A percentile compares a stretch with the other conserved stretches of the same genome.
Conservation (phyloP, 208 protist genomes). For the Leishmania tarentolae region DNA sequence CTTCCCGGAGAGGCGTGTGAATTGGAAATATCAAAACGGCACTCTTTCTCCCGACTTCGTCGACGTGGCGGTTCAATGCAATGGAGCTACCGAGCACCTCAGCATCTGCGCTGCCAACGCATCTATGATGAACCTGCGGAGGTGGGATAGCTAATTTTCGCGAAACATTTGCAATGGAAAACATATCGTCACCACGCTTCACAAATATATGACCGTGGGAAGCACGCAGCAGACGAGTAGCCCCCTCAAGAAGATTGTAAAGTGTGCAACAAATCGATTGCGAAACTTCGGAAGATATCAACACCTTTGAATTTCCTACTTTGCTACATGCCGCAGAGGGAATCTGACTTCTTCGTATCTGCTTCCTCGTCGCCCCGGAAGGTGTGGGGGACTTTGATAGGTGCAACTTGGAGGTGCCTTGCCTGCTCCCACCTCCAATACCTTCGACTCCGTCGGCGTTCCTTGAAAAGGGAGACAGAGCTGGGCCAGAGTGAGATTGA, state of each 20-base stretch:
- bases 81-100: conserved; percentile 87
- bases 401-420: not conserved
- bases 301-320: conserved; percentile 8
- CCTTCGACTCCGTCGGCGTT: not conserved
- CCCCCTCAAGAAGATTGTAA: conserved; percentile 83
- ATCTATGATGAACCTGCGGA: conserved; percentile 66
- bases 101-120: conserved; percentile 67
- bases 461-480: not conserved
- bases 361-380: too few species aligned
- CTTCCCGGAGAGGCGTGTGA: conserved; percentile 27
- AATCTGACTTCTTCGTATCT: not conserved
- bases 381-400: not conserved
- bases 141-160: conserved; percentile 76
- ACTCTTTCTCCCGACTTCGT: conserved; percentile 36
- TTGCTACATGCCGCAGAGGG: not conserved
- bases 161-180: conserved; percentile 82
- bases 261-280: conserved; percentile 56
- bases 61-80: conserved; percentile 69
- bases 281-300: conserved; percentile 75
- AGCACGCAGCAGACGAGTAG: conserved; percentile 51
- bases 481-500: not conserved
- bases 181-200: conserved; percentile 72
- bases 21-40: conserved; percentile 81
- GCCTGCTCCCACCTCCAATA: not conserved
- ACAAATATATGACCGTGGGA: conserved; percentile 78